These are phyloP conservation scores for Fusarium succisae DNA, from an alignment of 2,329 filamentous ascomycete genomes.

Conservation along the genomic window DNA sequence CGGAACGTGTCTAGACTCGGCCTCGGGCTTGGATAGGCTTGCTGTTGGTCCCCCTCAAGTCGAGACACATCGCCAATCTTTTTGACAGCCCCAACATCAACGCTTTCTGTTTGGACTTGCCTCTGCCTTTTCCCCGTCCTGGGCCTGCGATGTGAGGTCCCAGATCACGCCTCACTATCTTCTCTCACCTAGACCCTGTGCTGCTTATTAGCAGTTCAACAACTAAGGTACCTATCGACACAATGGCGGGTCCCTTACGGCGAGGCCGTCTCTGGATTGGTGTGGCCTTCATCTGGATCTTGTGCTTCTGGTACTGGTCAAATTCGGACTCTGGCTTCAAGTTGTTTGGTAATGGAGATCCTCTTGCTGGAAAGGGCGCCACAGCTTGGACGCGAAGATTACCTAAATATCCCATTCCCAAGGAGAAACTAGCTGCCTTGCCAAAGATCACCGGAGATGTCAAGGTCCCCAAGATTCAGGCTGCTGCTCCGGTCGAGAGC, in stretches of 20 bases:
- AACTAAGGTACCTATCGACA: conserved; percentile 8
- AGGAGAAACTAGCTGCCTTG: conserved; percentile 41
- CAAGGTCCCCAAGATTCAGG: conserved; percentile 43
- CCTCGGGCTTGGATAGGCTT: conserved; percentile 20
- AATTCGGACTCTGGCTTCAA: conserved; percentile 22
- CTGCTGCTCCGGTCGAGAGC: conserved; percentile 47
- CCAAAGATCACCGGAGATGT: conserved; percentile 45
- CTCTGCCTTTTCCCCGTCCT: conserved; percentile 8
- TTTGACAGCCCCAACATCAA: conserved; percentile 26
- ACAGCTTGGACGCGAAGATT: conserved; percentile 37
- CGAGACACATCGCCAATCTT: conserved; percentile 27
- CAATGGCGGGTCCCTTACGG: conserved; percentile 34
- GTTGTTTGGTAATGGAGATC: conserved; percentile 32
- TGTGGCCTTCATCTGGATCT: conserved; percentile 35
- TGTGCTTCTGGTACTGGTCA: conserved; percentile 41
- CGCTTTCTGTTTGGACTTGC: not conserved
- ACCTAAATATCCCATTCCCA: conserved; percentile 37
- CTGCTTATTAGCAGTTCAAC: conserved; percentile 5
- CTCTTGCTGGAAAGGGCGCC: conserved; percentile 36
- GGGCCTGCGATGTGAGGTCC: conserved; percentile 33
- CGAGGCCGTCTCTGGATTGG: conserved; percentile 41
- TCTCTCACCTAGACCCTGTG: conserved; percentile 10
- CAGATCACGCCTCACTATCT: conserved; percentile 8
- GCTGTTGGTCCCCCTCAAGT: conserved; percentile 3
- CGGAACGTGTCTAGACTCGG: conserved; percentile 12